Base-by-base conservation (phyloP, 495 filamentous ascomycete genomes). In the Parathielavia hyrcaniae region DNA sequence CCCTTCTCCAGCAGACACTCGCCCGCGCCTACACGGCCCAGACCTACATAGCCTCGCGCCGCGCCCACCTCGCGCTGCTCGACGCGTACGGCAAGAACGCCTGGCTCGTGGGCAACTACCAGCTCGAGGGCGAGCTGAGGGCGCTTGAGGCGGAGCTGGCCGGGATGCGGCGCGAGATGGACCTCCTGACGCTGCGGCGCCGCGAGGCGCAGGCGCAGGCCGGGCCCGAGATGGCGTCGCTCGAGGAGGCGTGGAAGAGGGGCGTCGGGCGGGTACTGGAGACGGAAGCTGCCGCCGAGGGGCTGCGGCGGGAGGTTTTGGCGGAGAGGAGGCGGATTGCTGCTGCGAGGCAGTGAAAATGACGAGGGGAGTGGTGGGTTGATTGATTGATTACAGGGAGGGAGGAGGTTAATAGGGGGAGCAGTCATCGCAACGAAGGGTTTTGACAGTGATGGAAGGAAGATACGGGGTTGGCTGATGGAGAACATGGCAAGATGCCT, bases 21-120 rank as follows among this genome's bases (percentile, higher is more conserved):
- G 38, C 61, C 4, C 70, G 72, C 43, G 81, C 89, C 45, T 89
- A 90, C 75, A 77, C 81, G 0, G 77, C 81, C 8, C 81, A 81
- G 48, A 76, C 79, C 0, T 89, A 95, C 71, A 75, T 96, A 13
- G 67, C 77, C 1, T 72, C 74, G 19, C 84, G 90, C 5, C 77
- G 81, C 26, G 75, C 82, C 30, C 87, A 95, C 66, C 80, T 96
- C 20, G 74, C 79, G 5, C 78, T 93, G 11, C 81, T 97, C 11
- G 88, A 91, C 63, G 77, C 78, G 58, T 83, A 83, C 73, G 91
- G 91, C 65, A 90, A 88, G 75, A 96, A 95, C 72, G 86, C 88
- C 13, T 97, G 92, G 91, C 74, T 97, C 54, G 78, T 95, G 12
- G 85, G 83, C 8, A 97, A 97, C 72, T 79, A 81, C 58, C 82